Conservation (phyloP, 2,329 filamentous ascomycete genomes). For the Arthroderma sp. region DNA sequence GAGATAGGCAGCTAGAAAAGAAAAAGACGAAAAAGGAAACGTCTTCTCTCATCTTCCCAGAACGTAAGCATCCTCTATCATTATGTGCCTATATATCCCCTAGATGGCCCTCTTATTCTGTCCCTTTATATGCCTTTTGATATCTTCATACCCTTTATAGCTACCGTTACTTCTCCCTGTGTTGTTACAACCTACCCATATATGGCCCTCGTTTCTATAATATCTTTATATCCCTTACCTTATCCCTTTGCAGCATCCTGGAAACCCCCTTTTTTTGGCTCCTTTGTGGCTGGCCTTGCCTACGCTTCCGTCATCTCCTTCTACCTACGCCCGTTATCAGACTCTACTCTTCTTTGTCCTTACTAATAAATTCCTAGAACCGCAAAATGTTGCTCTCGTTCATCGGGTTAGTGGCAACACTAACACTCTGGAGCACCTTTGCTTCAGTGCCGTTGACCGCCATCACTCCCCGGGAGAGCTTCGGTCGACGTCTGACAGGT, state of each 20-base stretch:
- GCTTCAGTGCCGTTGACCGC: slow-evolving; percentile 16
- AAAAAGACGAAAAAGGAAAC: not conserved
- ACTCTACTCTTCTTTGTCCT: not conserved
- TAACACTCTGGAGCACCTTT: slow-evolving; percentile 20
- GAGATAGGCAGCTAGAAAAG: not conserved
- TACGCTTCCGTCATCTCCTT: too few species aligned
- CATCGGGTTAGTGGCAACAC: slow-evolving; percentile 14
- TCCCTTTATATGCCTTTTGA: not conserved
- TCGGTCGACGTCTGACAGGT: slow-evolving; percentile 7
- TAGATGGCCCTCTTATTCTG: not conserved
- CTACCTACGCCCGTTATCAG: not conserved
- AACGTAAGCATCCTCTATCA: not conserved
- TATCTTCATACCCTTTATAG: not conserved
- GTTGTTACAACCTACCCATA: too few species aligned
- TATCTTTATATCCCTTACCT: not conserved
- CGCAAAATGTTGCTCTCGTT: slow-evolving; percentile 18
- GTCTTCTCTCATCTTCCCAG: not conserved
- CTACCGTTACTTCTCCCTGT: not conserved
- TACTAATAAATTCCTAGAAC: not conserved
- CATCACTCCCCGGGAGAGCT: slow-evolving; percentile 15
- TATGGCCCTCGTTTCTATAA: not conserved
- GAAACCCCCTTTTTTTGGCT: not conserved
- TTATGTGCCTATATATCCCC: too few species aligned
- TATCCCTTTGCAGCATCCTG: not conserved
- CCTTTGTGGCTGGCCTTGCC: not conserved